Base-by-base conservation (phyloP, 2,329 filamentous ascomycete species). In the Sporothrix inflata region DNA sequence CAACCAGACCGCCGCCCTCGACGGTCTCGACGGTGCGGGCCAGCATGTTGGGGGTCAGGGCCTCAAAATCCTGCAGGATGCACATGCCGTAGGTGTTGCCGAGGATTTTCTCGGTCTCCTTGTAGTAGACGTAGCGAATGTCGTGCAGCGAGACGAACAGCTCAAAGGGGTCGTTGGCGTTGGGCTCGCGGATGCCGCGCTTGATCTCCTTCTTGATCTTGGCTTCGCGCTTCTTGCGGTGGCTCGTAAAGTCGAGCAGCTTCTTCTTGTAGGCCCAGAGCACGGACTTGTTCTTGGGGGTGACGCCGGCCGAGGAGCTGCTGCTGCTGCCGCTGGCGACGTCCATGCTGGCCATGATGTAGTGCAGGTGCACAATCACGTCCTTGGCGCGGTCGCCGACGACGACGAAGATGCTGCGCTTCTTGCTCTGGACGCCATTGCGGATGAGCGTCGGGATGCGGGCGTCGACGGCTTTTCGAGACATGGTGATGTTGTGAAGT, bases 191-290 rank as follows among this genome's bases (percentile, higher is more conserved):
- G 76, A 94, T 94, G 60, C 96, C 96, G 78, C 94, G 89, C 85
- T 97, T 98, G 82, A 99, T 94, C 79, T 99, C 96, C 82, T 95
- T 97, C 85, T 97, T 97, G 82, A 99, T 98, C 85, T 98, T 99
- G 79, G 91, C 90, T 83, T 99, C 96, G 78, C 96, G 92, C 90
- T 99, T 99, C 86, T 97, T 97, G 71, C 96, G 92, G 83, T 99
- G 94, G 84, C 93, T 94, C 42, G 94, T 97, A 81, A 98, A 98
- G 67, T 94, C 94, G 42, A 99, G 85, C 12, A 99, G 87, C 82
- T 99, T 96, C 81, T 97, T 97, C 87, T 98, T 98, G 85, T 99
- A 99, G 24, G 96, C 95, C 75, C 96, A 99, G 12, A 99, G 85
- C 3, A 99, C 94, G 14, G 93, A 96, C 82, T 98, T 98, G 84